phyloP scores from a whole-genome alignment of 169 alveolate genomes.

The Plasmodium yoelii region DNA sequence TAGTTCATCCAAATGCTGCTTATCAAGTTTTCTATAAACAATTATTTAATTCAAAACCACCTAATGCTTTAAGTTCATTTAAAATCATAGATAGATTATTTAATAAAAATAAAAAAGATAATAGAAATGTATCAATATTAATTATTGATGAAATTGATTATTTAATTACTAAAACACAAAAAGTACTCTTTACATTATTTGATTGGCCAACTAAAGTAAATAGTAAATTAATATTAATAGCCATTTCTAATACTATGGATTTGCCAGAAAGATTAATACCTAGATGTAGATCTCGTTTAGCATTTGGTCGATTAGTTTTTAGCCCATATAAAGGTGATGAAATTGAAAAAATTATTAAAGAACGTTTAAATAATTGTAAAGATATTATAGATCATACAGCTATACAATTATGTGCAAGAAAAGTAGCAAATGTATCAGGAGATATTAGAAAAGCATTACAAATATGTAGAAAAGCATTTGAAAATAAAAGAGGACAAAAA shows the following conservation, averaged over 20 bases:
- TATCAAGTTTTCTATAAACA: conserved; percentile 81
- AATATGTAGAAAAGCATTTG: conserved; percentile 83
- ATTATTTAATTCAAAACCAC: conserved; percentile 57
- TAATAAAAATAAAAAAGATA: conserved; percentile 46
- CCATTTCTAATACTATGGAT: conserved; percentile 91
- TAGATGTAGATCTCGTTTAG: conserved; percentile 85
- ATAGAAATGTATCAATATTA: conserved; percentile 71
- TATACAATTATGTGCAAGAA: conserved; percentile 87
- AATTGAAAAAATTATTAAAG: conserved; percentile 81
- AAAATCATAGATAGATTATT: conserved; percentile 56
- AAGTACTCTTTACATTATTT: conserved; percentile 89
- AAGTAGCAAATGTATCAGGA: conserved; percentile 87
- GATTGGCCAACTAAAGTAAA: conserved; percentile 88
- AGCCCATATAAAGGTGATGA: conserved; percentile 88
- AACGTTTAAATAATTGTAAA: conserved; percentile 65
- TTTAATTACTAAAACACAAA: conserved; percentile 84
- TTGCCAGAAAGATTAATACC: conserved; percentile 86
- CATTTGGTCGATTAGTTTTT: conserved; percentile 86
- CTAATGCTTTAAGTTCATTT: conserved; percentile 61
- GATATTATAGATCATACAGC: conserved; percentile 78
- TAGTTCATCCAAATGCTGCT: conserved; percentile 83
- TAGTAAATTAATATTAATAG: conserved; percentile 87
- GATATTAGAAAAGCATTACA: conserved; percentile 88
- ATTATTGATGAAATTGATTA: conserved; percentile 87
- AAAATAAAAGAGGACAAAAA: conserved; percentile 78